These are phyloP conservation scores for Lasiodiplodia sp. DNA, from an alignment of 2,329 filamentous ascomycete genomes.

Conservation along the genomic window DNA sequence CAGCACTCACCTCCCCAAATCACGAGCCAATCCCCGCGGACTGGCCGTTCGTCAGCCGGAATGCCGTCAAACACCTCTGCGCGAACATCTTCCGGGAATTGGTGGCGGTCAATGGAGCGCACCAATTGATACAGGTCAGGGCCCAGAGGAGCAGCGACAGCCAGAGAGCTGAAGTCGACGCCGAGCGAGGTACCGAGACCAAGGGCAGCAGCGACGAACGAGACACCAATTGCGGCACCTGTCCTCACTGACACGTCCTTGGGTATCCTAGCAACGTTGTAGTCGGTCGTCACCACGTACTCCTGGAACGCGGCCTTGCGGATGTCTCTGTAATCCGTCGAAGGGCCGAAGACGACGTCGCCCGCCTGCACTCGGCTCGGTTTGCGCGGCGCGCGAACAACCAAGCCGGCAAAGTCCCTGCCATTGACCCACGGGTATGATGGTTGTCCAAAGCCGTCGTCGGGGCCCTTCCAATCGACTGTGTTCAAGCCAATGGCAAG, in stretches of 20 bases:
- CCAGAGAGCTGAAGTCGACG: slow-evolving; percentile 63
- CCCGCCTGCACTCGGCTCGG: slow-evolving; percentile 54
- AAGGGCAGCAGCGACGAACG: slow-evolving; percentile 73
- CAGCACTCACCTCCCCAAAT: slow-evolving; percentile 68
- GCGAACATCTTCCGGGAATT: slow-evolving; percentile 67
- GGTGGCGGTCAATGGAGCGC: slow-evolving; percentile 53
- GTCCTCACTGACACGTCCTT: slow-evolving; percentile 57
- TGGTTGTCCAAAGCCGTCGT: slow-evolving; percentile 75
- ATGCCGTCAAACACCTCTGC: slow-evolving; percentile 68
- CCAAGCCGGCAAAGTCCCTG: slow-evolving; percentile 70
- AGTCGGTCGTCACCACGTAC: slow-evolving; percentile 70
- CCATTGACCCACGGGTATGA: slow-evolving; percentile 73
- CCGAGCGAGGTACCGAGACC: slow-evolving; percentile 75
- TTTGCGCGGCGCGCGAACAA: slow-evolving; percentile 56
- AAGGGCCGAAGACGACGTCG: slow-evolving; percentile 63
- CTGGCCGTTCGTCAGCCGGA: slow-evolving; percentile 60
- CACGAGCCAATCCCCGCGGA: slow-evolving; percentile 71
- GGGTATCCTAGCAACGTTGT: slow-evolving; percentile 71
- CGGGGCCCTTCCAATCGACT: slow-evolving; percentile 77
- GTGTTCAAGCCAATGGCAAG: slow-evolving; percentile 75
- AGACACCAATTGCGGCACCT: slow-evolving; percentile 72
- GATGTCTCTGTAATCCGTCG: slow-evolving; percentile 76
- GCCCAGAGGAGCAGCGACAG: slow-evolving; percentile 49
- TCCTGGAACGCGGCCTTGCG: slow-evolving; percentile 77
- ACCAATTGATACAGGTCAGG: slow-evolving; percentile 67